Evolutionary conservation across 2,329 filamentous ascomycete genomes (phyloP), one percentile per base, ranked within the genome.

Genomic region (Calonectria crousiana): DNA sequence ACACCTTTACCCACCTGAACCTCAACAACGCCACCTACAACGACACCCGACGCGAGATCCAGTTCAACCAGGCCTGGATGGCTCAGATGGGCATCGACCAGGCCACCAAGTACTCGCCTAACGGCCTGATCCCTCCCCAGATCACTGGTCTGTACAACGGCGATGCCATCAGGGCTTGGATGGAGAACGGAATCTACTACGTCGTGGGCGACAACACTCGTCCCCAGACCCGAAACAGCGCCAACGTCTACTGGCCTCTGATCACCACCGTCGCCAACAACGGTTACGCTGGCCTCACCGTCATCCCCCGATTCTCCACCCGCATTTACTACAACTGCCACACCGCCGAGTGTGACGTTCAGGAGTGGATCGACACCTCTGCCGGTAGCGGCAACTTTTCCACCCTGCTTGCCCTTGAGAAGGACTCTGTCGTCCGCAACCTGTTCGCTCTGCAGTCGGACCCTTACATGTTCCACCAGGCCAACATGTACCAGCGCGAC

Each of bases 281-380:
- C 23, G 76, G 76, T 3, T 77, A 77, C 30, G 69, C 68, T 6
- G 75, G 75, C 4, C 49, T 77, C 0, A 69, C 71, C 13, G 71
- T 77, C 16, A 18, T 75, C 26, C 76, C 76, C 28, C 76, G 76
- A 5, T 77, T 60, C 36, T 71, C 76, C 1, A 77, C 76, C 23
- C 74, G 75, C 5, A 77, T 77, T 20, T 76, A 77, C 68, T 76
- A 75, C 65, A 77, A 77, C 53, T 77, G 76, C 53, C 69, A 77
- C 38, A 76, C 67, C 4, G 67, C 72, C 0, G 75, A 65, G 28
- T 77, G 76, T 9, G 75, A 73, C 8, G 65, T 75, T 3, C 53
- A 69, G 28, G 76, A 77, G 60, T 77, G 76, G 76, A 76, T 77
- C 18, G 73, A 73, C 26, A 77, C 76, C 3, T 77, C 76, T 32